Evolutionary conservation across 78 protist genomes (phyloP).

Genomic region (Dictyostelium firmibasis): DNA sequence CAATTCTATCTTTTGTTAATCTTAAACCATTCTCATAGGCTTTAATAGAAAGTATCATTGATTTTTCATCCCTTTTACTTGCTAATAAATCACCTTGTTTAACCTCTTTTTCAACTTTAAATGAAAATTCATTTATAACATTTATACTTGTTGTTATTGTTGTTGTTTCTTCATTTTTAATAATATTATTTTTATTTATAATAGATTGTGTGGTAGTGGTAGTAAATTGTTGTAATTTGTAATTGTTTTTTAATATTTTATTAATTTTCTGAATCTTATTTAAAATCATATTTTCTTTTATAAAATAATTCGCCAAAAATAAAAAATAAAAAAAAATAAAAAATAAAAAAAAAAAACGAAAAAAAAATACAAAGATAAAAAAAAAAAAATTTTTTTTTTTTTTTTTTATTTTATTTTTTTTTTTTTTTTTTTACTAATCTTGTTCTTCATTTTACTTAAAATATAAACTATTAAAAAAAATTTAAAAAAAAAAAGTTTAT

Average conservation of each 20-base stretch:
- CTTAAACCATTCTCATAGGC: not conserved
- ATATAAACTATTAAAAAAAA: too few relatives aligned
- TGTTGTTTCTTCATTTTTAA: not conserved
- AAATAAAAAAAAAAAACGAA: not conserved
- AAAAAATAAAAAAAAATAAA: not conserved
- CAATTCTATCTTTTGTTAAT: slow-evolving; percentile 11
- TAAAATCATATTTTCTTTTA: not conserved
- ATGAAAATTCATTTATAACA: slow-evolving; percentile 7
- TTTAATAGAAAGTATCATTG: not conserved
- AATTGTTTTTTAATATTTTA: not conserved
- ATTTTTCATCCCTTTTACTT: not conserved
- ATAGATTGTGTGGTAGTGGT: not conserved
- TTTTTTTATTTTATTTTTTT: not conserved
- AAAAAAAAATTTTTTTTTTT: too few relatives aligned
- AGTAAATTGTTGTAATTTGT: not conserved
- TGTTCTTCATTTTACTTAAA: too few relatives aligned
- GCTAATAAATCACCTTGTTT: slow-evolving; percentile 4
- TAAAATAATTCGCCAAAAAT: not conserved
- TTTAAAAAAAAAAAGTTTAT: too few relatives aligned
- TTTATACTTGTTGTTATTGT: not conserved
- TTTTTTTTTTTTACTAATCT: too few relatives aligned
- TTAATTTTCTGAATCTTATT: not conserved
- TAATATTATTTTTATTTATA: not conserved
- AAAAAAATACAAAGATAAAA: too few relatives aligned
- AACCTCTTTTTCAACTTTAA: not conserved